Percentiles rank a stretch among this genome's conserved stretches.
Conservation (phyloP, 805 yeast species). For the Candida ortonii region DNA sequence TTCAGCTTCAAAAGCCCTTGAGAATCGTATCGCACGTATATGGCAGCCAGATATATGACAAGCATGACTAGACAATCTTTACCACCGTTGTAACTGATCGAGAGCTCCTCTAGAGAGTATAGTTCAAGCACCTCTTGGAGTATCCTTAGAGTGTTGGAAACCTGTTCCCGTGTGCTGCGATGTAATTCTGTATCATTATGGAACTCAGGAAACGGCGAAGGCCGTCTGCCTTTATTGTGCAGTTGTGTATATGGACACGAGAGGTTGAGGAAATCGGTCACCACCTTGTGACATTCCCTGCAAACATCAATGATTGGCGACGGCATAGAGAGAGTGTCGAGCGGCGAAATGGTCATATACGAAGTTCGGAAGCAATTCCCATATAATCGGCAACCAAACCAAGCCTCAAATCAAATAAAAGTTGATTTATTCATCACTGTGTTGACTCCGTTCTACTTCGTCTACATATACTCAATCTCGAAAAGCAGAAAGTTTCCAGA, state of each 20-base stretch:
- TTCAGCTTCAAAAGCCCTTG: slow-evolving; percentile 15
- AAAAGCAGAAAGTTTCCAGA: too few relatives aligned
- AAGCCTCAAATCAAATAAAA: too few relatives aligned
- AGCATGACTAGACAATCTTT: slow-evolving; percentile 94
- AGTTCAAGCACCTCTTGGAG: slow-evolving; percentile 19
- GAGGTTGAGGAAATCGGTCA: slow-evolving; percentile 15
- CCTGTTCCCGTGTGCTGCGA: slow-evolving; percentile 25
- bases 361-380: too few relatives aligned
- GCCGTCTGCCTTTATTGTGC: slow-evolving; percentile 1
- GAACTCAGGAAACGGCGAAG: slow-evolving; percentile 17
- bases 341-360: too few relatives aligned
- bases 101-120: slow-evolving; percentile 45
- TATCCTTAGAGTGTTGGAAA: slow-evolving; percentile 20
- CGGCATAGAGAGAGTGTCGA: slow-evolving; percentile 4
- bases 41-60: slow-evolving; percentile 62
- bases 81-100: slow-evolving; percentile 93
- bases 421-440: too few relatives aligned
- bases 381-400: too few relatives aligned
- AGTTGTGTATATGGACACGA: slow-evolving; percentile 12
- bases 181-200: slow-evolving; percentile 16
- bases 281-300: slow-evolving; percentile 19
- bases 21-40: slow-evolving; percentile 23
- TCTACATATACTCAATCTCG: too few relatives aligned
- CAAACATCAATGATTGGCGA: slow-evolving; percentile 23
- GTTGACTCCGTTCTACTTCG: too few relatives aligned